Evolutionary conservation across 108 stramenopile genomes (phyloP), one percentile per base, ranked within the genome.

Genomic region (Cyclotella choctawhatcheeana): DNA sequence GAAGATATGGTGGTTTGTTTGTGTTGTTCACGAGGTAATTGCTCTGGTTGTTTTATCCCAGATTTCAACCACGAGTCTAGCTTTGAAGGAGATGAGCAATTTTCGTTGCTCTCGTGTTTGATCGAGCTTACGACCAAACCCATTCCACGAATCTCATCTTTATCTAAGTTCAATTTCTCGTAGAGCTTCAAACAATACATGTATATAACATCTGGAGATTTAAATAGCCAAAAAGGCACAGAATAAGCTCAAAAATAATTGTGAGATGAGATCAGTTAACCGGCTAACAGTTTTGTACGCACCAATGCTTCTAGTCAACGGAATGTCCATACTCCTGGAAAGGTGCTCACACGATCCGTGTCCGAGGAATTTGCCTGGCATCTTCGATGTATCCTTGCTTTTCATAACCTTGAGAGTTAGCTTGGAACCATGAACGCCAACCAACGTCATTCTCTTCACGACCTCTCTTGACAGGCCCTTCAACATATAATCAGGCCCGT

Each of bases 341-440:
- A 90, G 64, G 54, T 81, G 92, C 56, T 95, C 82, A 63, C 97
- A 97, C 1, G 58, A 76, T 7, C 97, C 97, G 72, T 94, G 93
- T 18, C 97, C 97, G 10, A 96, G 66, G 60, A 92, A 95, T 66
- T 97, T 92, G 0, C 71, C 83, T 8, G 91, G 92, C 5, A 85
- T 60, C 24, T 81, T 88, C 12, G 89, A 79, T 0, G 80, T 79
- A 72, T 93, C 73, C 65, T 82, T 89, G 63, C 90, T 86, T 69
- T 92, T 86, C 85, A 93, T 97, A 7, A 96, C 53, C 69, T 96
- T 96, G n/a, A 97, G 73, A 16, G 89, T 94, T 5, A 97, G 50
- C 13, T 88, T 83, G 5, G 73, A 69, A 8, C 93, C 97, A 62
- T 64, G 69, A 16, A 89, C 84, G 16, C 78, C 79, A 30, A 87